phyloP scores from a whole-genome alignment of 768 basidiomycete genomes.

The Lyophyllum semitale region DNA sequence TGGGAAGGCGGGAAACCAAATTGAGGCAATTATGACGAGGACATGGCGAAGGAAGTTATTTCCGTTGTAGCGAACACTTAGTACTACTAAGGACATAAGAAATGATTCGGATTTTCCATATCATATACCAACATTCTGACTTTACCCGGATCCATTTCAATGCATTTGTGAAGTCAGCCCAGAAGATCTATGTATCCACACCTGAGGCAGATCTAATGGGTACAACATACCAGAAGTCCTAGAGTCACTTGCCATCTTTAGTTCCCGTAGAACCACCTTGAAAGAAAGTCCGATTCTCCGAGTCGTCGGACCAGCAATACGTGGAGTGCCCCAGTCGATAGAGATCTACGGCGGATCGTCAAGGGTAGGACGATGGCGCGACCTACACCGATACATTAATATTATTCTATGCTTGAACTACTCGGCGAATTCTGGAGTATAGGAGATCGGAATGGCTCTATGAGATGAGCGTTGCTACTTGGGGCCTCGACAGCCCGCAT shows the following conservation, averaged over 20 bases:
- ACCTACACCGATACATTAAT: no score
- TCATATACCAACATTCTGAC: neutral
- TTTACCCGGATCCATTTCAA: neutral
- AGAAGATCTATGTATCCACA: neutral
- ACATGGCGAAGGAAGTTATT: neutral
- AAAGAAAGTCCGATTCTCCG: neutral
- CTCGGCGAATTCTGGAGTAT: no score
- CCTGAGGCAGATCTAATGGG: neutral
- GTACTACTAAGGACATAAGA: neutral
- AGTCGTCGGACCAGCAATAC: neutral
- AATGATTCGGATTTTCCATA: neutral
- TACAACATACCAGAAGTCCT: neutral
- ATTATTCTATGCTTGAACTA: no score
- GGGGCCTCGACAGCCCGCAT: neutral
- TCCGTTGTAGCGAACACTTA: no score
- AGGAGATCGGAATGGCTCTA: neutral
- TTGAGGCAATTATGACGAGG: neutral
- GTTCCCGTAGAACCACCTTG: neutral
- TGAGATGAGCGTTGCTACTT: neutral
- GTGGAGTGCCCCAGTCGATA: neutral
- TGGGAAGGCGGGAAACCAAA: neutral
- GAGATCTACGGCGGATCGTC: no score
- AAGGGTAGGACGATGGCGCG: no score
- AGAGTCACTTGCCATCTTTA: neutral
- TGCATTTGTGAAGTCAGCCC: neutral